Conservation (phyloP, 768 basidiomycete genomes). For the Leucosporidium yakuticum region DNA sequence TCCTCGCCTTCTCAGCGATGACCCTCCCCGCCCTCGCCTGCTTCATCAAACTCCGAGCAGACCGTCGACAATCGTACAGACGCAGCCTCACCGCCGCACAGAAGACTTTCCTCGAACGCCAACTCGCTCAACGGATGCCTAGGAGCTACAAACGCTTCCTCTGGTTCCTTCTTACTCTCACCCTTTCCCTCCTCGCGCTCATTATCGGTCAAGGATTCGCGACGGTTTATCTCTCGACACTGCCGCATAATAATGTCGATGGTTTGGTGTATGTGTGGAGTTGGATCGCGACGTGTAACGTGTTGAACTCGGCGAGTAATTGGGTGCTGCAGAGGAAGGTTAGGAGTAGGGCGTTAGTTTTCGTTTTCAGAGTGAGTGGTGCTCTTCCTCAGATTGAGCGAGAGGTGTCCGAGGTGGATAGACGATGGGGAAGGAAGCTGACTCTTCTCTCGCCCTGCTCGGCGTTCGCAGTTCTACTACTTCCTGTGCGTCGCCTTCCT, state of each 20-base stretch:
- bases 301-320: conserved; percentile 41
- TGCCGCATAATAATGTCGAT: conserved; percentile 47
- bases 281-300: conserved; percentile 44
- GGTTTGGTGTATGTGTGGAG: conserved; percentile 47
- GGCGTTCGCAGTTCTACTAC: neutral
- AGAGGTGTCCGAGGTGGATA: too few relatives aligned
- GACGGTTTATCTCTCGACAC: conserved; percentile 45
- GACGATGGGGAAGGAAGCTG: too few relatives aligned
- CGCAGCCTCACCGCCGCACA: conserved; percentile 43
- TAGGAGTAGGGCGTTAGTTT: conserved; percentile 45
- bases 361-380: conserved; percentile 43
- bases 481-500: neutral
- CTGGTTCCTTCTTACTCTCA: conserved; percentile 47
- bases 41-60: conserved; percentile 46
- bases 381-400: neutral
- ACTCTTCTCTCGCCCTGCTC: too few relatives aligned
- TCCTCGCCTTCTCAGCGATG: conserved; percentile 37
- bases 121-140: conserved; percentile 43
- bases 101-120: conserved; percentile 45
- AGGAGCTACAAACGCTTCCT: conserved; percentile 47
- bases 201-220: conserved; percentile 49
- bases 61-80: conserved; percentile 45
- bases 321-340: conserved; percentile 47
- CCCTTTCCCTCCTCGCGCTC: conserved; percentile 45
- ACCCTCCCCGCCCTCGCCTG: conserved; percentile 38